phyloP scores from a whole-genome alignment of 768 basidiomycete genomes.

The Xerocomus brunneocitrinus region DNA sequence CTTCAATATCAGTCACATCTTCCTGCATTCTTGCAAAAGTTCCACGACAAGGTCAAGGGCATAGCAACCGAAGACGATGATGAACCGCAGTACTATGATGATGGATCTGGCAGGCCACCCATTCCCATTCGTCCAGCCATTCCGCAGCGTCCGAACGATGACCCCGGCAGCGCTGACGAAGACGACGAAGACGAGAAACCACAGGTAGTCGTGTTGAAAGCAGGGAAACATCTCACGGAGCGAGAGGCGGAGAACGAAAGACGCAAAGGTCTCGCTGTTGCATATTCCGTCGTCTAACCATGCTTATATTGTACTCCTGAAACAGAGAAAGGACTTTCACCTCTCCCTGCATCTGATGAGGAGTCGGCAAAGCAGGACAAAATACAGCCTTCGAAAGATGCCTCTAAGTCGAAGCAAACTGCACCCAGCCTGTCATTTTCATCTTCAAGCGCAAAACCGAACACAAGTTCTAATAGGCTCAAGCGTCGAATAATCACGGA shows the following conservation, averaged over 20 bases:
- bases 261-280: slow-evolving; percentile 53
- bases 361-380: slow-evolving; percentile 26
- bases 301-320: slow-evolving; percentile 2
- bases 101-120: slow-evolving; percentile 66
- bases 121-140: slow-evolving; percentile 71
- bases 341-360: slow-evolving; percentile 41
- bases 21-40: slow-evolving; percentile 61
- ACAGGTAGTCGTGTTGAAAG: slow-evolving; percentile 82
- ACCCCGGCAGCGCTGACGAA: slow-evolving; percentile 72
- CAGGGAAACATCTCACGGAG: slow-evolving; percentile 82
- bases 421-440: slow-evolving; percentile 37
- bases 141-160: slow-evolving; percentile 60
- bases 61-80: slow-evolving; percentile 42
- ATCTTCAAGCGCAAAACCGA: slow-evolving; percentile 27
- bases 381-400: slow-evolving; percentile 13
- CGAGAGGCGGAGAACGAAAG: slow-evolving; percentile 74
- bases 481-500: slow-evolving; percentile 36
- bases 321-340: slow-evolving; percentile 58
- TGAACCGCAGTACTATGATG: slow-evolving; percentile 54
- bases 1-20: slow-evolving; percentile 58
- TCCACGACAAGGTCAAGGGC: slow-evolving; percentile 62
- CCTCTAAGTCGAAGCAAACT: slow-evolving; percentile 22
- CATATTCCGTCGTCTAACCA: background rate
- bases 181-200: slow-evolving; percentile 76
- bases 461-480: slow-evolving; percentile 23